Conservation (phyloP, 2,329 filamentous ascomycete species). For the Fusarium pseudoanthophilum region DNA sequence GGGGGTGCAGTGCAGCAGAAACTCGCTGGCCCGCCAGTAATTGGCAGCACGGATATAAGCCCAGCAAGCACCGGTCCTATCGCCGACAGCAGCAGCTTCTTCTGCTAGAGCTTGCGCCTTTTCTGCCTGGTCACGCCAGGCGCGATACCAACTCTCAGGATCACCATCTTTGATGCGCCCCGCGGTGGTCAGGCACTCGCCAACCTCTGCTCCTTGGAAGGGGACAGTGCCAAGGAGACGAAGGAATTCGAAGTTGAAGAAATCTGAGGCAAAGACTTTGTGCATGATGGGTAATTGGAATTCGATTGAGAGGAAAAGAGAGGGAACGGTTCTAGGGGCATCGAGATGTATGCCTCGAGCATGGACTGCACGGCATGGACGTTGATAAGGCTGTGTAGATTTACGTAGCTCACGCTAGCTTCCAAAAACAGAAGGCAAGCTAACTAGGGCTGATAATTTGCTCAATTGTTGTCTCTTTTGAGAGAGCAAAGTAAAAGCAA, state of each 20-base stretch:
- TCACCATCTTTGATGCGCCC: constrained; percentile 52
- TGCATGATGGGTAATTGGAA: constrained; percentile 40
- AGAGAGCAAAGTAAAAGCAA: neutral
- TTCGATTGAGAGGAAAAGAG: neutral
- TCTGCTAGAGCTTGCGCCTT: constrained; percentile 49
- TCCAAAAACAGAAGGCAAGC: neutral
- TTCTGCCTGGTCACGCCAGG: constrained; percentile 48
- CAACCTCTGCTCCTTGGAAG: constrained; percentile 52
- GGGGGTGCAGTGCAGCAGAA: constrained; percentile 42
- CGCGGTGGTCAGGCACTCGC: constrained; percentile 53
- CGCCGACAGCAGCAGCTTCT: constrained; percentile 46
- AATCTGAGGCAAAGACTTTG: constrained; percentile 43
- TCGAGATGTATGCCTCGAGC: neutral
- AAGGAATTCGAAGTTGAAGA: constrained; percentile 56
- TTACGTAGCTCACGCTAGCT: neutral
- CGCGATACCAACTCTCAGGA: constrained; percentile 52
- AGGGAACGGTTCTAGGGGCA: neutral
- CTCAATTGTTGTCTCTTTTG: neutral
- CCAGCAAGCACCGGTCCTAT: constrained; percentile 46
- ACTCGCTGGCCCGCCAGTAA: constrained; percentile 52
- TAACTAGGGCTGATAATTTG: neutral
- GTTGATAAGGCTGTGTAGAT: neutral
- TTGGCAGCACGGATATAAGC: constrained; percentile 55
- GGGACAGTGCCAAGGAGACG: constrained; percentile 53
- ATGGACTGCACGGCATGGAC: neutral